These are phyloP conservation scores for Microthlaspi erraticum DNA, from an alignment of 345 rosid genomes.

Conservation along the genomic window DNA sequence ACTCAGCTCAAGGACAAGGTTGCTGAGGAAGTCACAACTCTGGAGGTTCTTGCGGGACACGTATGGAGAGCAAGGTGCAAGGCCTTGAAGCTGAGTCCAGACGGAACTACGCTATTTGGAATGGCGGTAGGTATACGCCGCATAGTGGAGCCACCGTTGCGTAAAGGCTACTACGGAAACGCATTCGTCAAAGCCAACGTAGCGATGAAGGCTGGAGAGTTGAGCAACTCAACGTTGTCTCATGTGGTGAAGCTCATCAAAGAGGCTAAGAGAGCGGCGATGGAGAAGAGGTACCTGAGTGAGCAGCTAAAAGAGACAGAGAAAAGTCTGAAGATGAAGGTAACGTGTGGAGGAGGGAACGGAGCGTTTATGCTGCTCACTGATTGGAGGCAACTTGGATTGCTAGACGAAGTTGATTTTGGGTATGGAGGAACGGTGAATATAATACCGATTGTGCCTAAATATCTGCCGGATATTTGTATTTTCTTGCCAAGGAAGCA, in stretches of 20 bases:
- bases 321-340: slow-evolving; percentile 36
- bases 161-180: slow-evolving; percentile 61
- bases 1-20: slow-evolving; percentile 44
- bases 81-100: slow-evolving; percentile 52
- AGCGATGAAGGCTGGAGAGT: slow-evolving; percentile 42
- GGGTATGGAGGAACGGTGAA: slow-evolving; percentile 54
- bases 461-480: slow-evolving; percentile 52
- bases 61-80: slow-evolving; percentile 59
- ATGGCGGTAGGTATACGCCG: slow-evolving; percentile 53
- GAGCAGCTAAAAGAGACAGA: slow-evolving; percentile 41
- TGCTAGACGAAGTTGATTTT: slow-evolving; percentile 49
- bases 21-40: slow-evolving; percentile 47
- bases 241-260: slow-evolving; percentile 48
- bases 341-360: slow-evolving; percentile 41
- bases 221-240: slow-evolving; percentile 43
- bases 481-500: slow-evolving; percentile 54
- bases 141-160: slow-evolving; percentile 50
- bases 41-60: slow-evolving; percentile 59
- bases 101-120: slow-evolving; percentile 45
- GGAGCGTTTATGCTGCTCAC: slow-evolving; percentile 53
- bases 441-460: slow-evolving; percentile 53
- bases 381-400: slow-evolving; percentile 65
- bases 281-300: slow-evolving; percentile 36
- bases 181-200: slow-evolving; percentile 54
- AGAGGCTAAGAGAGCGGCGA: slow-evolving; percentile 46